Evolutionary conservation across 208 protist genomes (phyloP).

Genomic region (Angomonas deanei): DNA sequence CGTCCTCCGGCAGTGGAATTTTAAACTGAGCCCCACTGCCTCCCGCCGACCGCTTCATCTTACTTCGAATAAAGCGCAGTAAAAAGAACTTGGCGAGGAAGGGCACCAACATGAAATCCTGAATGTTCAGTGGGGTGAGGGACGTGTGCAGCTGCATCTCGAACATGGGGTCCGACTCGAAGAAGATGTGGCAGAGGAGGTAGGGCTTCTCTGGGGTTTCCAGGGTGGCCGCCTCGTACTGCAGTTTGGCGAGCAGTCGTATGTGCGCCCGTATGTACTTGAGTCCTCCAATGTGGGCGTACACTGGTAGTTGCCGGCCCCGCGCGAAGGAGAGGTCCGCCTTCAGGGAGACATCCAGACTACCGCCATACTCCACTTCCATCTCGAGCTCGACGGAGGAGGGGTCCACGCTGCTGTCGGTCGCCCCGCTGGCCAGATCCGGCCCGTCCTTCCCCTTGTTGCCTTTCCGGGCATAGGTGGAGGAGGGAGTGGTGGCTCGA

Average conservation of each 20-base stretch:
- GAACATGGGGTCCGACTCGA: constrained; percentile 80
- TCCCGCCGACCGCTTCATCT: constrained; percentile 18
- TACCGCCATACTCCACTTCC: constrained; percentile 77
- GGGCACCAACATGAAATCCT: constrained; percentile 66
- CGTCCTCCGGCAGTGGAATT: constrained; percentile 48
- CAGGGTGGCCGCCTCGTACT: constrained; percentile 61
- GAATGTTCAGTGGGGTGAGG: constrained; percentile 52
- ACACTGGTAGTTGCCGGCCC: constrained; percentile 66
- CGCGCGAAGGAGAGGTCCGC: constrained; percentile 69
- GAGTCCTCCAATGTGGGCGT: constrained; percentile 54
- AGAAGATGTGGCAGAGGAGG: constrained; percentile 61
- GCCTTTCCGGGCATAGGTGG: neutral
- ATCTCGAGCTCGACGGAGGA: constrained; percentile 58
- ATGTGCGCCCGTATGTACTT: constrained; percentile 21
- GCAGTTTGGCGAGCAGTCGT: constrained; percentile 42
- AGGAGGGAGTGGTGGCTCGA: too few relatives aligned
- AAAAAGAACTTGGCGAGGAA: constrained; percentile 58
- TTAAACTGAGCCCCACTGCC: constrained; percentile 37
- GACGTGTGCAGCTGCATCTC: constrained; percentile 61
- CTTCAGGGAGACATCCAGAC: constrained; percentile 49
- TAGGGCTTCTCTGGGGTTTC: constrained; percentile 57
- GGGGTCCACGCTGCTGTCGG: neutral
- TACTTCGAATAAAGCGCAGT: constrained; percentile 46
- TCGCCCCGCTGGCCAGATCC: neutral
- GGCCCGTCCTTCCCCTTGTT: neutral